These are phyloP conservation scores for Myxozyma nipponensis DNA, from an alignment of 805 yeast species.

Conservation along the genomic window DNA sequence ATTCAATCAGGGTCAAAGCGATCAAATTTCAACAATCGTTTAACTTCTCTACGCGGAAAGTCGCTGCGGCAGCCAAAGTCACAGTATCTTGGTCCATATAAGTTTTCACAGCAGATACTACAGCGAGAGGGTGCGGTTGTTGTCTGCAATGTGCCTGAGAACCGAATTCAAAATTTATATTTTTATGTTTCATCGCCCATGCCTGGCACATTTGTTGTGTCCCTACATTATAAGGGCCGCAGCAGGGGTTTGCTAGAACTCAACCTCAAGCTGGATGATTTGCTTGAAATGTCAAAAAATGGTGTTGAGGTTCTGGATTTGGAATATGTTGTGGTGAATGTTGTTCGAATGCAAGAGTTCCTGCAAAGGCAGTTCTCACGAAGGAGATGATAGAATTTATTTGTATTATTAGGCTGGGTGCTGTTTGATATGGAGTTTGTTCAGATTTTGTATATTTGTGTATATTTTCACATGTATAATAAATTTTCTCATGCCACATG, in stretches of 20 bases:
- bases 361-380: slow-evolving; percentile 32
- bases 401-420: too few relatives aligned
- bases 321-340: slow-evolving; percentile 33
- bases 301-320: slow-evolving; percentile 31
- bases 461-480: too few relatives aligned
- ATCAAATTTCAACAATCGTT: slow-evolving; percentile 26
- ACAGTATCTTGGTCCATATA: slow-evolving; percentile 28
- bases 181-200: slow-evolving; percentile 34
- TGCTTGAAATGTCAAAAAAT: slow-evolving; percentile 33
- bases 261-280: slow-evolving; percentile 37
- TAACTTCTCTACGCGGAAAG: slow-evolving; percentile 12
- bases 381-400: slow-evolving; percentile 8
- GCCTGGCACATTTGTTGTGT: slow-evolving; percentile 36
- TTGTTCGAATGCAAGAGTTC: slow-evolving; percentile 29
- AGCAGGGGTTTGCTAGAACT: slow-evolving; percentile 34
- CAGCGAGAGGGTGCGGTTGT: slow-evolving; percentile 33
- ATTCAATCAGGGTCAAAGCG: slow-evolving; percentile 34
- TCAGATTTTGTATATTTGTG: too few relatives aligned
- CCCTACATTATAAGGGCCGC: slow-evolving; percentile 35
- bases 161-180: slow-evolving; percentile 27
- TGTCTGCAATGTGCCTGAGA: slow-evolving; percentile 32
- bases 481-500: too few relatives aligned
- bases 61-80: slow-evolving; percentile 14
- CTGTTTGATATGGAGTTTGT: too few relatives aligned
- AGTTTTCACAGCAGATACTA: slow-evolving; percentile 31